Conservation (phyloP, 1,284 basidiomycete species). For the Rhodotorula sp. region DNA sequence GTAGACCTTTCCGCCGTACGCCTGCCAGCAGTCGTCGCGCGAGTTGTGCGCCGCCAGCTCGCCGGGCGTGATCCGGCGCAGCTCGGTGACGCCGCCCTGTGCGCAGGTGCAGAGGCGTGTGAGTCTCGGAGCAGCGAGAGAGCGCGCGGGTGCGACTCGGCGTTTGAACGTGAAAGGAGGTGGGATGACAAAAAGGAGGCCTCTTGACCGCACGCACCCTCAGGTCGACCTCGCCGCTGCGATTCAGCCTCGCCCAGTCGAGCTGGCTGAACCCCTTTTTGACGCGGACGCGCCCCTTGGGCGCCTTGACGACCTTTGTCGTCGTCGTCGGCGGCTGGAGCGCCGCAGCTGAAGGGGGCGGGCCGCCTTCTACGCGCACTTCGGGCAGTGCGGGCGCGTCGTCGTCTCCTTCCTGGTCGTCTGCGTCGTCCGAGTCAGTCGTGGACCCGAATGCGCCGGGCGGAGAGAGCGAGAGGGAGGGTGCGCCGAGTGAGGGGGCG, state of each 20-base stretch:
- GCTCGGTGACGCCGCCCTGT: constrained; percentile 48
- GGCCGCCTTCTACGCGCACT: constrained; percentile 54
- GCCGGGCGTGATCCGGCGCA: constrained; percentile 76
- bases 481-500: constrained; percentile 36
- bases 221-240: constrained; percentile 70
- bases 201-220: constrained; percentile 56
- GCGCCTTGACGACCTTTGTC: constrained; percentile 56
- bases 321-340: constrained; percentile 57
- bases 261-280: constrained; percentile 88
- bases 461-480: constrained; percentile 50
- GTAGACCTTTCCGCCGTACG: constrained; percentile 91
- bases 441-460: constrained; percentile 35
- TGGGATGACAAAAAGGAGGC: neutral
- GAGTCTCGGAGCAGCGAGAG: constrained; percentile 40
- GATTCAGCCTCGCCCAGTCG: constrained; percentile 86
- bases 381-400: constrained; percentile 59
- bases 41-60: constrained; percentile 81
- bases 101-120: neutral
- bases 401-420: constrained; percentile 19
- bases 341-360: neutral
- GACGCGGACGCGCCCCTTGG: constrained; percentile 73
- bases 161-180: neutral
- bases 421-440: constrained; percentile 18
- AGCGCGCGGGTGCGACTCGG: constrained; percentile 56
- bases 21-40: constrained; percentile 88